Evolutionary conservation across 1,284 basidiomycete species (phyloP).

Genomic region (Pascua sp.): DNA sequence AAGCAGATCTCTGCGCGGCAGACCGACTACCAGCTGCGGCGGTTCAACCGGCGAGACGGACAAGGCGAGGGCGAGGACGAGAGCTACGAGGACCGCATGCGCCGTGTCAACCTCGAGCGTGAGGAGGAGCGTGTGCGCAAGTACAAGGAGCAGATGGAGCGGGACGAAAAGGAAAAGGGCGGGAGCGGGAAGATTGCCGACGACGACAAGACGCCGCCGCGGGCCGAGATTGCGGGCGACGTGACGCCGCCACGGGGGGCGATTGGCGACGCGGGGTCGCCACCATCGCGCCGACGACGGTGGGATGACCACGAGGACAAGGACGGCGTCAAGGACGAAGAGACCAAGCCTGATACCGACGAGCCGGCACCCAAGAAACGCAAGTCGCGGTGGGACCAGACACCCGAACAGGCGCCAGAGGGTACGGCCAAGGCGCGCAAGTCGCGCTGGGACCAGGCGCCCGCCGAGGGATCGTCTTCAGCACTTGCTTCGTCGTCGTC

Average conservation of each 20-base stretch:
- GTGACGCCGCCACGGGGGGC: slow-evolving; percentile 24
- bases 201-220: slow-evolving; percentile 39
- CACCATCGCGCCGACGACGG: slow-evolving; percentile 68
- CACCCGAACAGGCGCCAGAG: slow-evolving; percentile 50
- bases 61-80: slow-evolving; percentile 61
- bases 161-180: slow-evolving; percentile 57
- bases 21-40: slow-evolving; percentile 90
- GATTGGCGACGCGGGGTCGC: slow-evolving; percentile 59
- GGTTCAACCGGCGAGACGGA: slow-evolving; percentile 69
- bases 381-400: slow-evolving; percentile 95
- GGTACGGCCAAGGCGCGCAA: slow-evolving; percentile 79
- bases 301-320: slow-evolving; percentile 63
- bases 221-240: slow-evolving; percentile 20
- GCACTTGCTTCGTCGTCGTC: slow-evolving; percentile 51
- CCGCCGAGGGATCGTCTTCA: slow-evolving; percentile 26
- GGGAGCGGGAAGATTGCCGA: slow-evolving; percentile 56
- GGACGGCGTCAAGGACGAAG: slow-evolving; percentile 40
- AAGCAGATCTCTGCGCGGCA: slow-evolving; percentile 92
- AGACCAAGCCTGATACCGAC: slow-evolving; percentile 23
- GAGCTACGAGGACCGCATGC: slow-evolving; percentile 95
- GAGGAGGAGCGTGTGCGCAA: slow-evolving; percentile 82
- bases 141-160: slow-evolving; percentile 78
- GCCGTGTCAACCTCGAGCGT: slow-evolving; percentile 82
- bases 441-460: slow-evolving; percentile 49
- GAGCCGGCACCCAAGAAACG: slow-evolving; percentile 76